Base-by-base conservation (phyloP, 148 eudicot species). In the Limonium bicolor region DNA sequence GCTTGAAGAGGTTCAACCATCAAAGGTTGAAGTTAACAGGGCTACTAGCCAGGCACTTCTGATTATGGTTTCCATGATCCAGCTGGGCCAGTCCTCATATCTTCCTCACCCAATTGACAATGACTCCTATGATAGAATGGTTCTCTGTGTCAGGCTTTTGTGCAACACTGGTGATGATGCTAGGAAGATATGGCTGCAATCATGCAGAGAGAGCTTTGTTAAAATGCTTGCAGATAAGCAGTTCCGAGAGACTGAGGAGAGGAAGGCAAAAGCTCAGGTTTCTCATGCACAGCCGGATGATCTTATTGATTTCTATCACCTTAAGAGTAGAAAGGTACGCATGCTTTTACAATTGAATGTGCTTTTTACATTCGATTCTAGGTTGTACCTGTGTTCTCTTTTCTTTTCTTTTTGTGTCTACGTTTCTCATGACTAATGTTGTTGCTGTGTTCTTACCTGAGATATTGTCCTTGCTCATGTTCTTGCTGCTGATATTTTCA, bases 211-310 rank as follows among this genome's bases (percentile, higher is more conserved):
- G 64, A 87, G 90, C 60, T 87, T 87, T 49, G 86, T 79, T 20
- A 71, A 76, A 48, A 82, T 87, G 96, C 94, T 87, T 63, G 77
- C 86, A 17, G 94, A 87, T 54, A 87, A 87, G 63, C 94, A 87
- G 60, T 70, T 70, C 50, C 82, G 74, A 46, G 96, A 87, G 68
- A 77, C 86, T 34, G 94, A 87, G 57, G 96, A 87, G 63, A 71
- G 76, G 46, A 87, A 74, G 69, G 90, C 86, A 1, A 78, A 79
- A 72, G 94, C 94, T 53, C 85, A 79, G 73, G 53, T 76, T 61
- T 72, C 82, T 47, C 67, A 74, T 52, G 77, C 90, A 19, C 96
- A 87, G 55, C 94, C 96, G 35, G 96, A 87, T 70, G 96, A 87
- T 50, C 94, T 82, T 42, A 87, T 87, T 49, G 96, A 87, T 47